These are phyloP conservation scores for Kitagawia praeruptora DNA, from an alignment of 129 eudicot species.

Conservation along the genomic window DNA sequence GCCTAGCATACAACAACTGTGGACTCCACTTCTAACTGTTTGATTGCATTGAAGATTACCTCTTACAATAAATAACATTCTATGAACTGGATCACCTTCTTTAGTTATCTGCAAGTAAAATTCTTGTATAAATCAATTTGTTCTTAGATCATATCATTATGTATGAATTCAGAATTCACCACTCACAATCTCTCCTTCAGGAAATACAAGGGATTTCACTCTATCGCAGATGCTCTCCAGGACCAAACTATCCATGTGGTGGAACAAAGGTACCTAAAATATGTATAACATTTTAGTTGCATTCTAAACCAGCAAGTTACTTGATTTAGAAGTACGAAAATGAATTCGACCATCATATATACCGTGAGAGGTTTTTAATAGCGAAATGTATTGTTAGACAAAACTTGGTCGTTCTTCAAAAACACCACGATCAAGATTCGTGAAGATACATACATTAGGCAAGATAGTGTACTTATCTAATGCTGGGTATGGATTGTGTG, in stretches of 20 bases:
- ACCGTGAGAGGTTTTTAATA: too few relatives aligned
- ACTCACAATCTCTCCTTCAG: constrained; percentile 1
- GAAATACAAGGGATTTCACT: background rate
- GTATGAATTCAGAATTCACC: background rate
- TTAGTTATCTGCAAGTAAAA: background rate
- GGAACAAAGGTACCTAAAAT: constrained; percentile 1
- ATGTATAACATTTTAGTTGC: background rate
- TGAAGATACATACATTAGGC: too few relatives aligned
- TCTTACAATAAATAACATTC: background rate
- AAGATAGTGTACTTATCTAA: too few relatives aligned
- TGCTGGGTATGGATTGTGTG: too few relatives aligned
- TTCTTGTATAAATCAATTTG: background rate
- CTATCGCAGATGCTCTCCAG: background rate
- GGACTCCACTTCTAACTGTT: background rate
- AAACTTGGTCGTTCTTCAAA: too few relatives aligned
- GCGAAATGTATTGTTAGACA: too few relatives aligned
- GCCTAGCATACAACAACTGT: background rate
- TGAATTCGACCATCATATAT: too few relatives aligned
- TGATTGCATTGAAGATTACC: background rate
- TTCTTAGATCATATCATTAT: background rate
- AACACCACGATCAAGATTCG: too few relatives aligned
- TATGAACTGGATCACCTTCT: background rate
- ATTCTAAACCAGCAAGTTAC: background rate
- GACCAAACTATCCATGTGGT: constrained; percentile 5
- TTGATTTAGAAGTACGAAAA: too few relatives aligned